A percentile compares a stretch with the other conserved stretches of the same genome.
phyloP scores from a whole-genome alignment of 331 rosid genomes.

The Quercus phellos region DNA sequence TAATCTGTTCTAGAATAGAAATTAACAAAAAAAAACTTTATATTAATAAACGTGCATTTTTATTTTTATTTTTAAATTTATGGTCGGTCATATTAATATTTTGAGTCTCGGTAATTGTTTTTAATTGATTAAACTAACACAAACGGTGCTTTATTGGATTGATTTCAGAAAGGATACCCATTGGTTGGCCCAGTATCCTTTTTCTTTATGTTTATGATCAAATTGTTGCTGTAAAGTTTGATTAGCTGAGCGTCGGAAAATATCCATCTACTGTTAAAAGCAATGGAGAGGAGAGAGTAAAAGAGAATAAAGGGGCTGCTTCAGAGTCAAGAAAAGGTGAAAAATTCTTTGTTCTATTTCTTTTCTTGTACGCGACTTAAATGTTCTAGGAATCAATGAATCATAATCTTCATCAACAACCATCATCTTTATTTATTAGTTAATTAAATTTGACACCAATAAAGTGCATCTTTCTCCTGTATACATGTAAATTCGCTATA shows the following conservation, averaged over 20 bases:
- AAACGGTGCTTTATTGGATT: background rate
- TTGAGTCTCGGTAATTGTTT: background rate
- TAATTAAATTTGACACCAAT: too few species aligned
- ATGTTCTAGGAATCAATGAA: conserved; percentile 3
- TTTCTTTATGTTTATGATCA: conserved; percentile 8
- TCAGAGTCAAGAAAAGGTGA: conserved; percentile 36
- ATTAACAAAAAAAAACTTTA: too few species aligned
- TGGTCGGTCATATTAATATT: too few species aligned
- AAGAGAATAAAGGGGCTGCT: conserved; percentile 21
- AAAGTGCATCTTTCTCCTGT: too few species aligned
- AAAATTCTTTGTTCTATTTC: conserved; percentile 15
- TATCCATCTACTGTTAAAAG: background rate
- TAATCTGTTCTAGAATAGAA: too few species aligned
- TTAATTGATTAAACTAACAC: background rate
- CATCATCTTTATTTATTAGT: too few species aligned
- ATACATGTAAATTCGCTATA: too few species aligned
- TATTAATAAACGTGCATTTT: too few species aligned
- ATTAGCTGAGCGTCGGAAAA: background rate
- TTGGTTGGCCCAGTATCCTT: background rate
- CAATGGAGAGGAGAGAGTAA: conserved; percentile 8
- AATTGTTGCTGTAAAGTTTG: conserved; percentile 10
- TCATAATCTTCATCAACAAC: conserved; percentile 1
- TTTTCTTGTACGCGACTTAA: conserved; percentile 38
- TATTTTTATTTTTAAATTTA: too few species aligned
- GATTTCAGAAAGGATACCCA: conserved; percentile 32